These are phyloP conservation scores for Helianthus annuus DNA, from an alignment of 129 eudicot species.

Conservation along the genomic window DNA sequence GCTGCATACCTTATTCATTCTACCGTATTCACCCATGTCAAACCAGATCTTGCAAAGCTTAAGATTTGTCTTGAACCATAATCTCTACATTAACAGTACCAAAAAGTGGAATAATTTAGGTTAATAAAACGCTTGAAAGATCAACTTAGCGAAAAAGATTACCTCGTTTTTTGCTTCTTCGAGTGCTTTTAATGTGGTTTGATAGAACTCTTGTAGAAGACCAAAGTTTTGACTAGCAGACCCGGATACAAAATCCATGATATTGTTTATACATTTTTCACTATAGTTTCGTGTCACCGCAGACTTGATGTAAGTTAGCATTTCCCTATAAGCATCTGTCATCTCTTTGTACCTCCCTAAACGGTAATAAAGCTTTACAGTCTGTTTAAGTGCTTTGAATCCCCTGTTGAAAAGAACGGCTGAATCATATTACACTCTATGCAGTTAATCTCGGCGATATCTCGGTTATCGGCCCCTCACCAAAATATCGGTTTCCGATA, in stretches of 20 bases:
- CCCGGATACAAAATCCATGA: conserved; percentile 99
- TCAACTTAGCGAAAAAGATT: neutral
- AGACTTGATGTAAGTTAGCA: conserved; percentile 93
- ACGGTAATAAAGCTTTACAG: conserved; percentile 87
- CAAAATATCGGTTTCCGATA: no score
- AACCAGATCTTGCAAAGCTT: conserved; percentile 99
- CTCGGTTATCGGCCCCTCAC: no score
- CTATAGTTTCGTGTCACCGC: conserved; percentile 98
- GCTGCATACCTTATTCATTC: conserved; percentile 82
- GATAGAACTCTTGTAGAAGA: conserved; percentile 89
- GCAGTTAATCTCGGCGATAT: no score
- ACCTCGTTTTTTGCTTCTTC: conserved; percentile 99
- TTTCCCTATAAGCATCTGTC: conserved; percentile 97
- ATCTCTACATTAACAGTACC: conserved; percentile 51
- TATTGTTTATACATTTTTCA: conserved; percentile 95
- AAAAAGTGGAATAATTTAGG: neutral
- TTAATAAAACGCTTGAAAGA: conserved; percentile 3
- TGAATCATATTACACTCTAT: conserved; percentile 14
- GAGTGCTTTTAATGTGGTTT: conserved; percentile 93
- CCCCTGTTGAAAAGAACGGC: conserved; percentile 62
- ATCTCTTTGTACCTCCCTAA: conserved; percentile 94
- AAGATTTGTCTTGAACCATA: conserved; percentile 98
- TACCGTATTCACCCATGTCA: conserved; percentile 97
- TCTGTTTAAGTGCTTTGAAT: conserved; percentile 94
- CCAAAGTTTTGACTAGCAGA: conserved; percentile 97